A percentile compares a stretch with the other conserved stretches of the same genome.
Conservation (phyloP, 768 basidiomycete species). For the Candolleomyces efflorescens region DNA sequence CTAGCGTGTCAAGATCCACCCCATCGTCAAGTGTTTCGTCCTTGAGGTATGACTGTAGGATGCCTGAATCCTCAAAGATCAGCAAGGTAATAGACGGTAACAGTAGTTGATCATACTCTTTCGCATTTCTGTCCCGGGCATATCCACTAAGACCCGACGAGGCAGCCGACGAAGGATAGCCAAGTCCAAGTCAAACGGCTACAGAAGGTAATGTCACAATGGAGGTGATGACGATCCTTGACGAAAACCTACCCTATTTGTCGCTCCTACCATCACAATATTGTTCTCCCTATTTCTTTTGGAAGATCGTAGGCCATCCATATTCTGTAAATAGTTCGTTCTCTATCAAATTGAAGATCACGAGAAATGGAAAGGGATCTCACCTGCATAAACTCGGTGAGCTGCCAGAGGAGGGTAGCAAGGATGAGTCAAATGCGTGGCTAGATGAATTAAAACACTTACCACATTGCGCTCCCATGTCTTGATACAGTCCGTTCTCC, state of each 20-base stretch:
- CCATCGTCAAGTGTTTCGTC: constrained; percentile 7
- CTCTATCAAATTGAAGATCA: too few relatives aligned
- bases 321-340: constrained; percentile 4
- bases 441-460: too few relatives aligned
- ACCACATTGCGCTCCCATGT: constrained; percentile 6
- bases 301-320: constrained; percentile 16
- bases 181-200: constrained; percentile 14
- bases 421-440: too few relatives aligned
- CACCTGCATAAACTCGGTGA: constrained; percentile 13
- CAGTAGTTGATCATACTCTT: not conserved
- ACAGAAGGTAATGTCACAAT: not conserved
- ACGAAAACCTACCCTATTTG: constrained; percentile 13
- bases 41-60: not conserved
- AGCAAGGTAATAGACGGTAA: not conserved
- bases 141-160: constrained; percentile 7
- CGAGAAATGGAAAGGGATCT: not conserved
- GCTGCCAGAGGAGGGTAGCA: not conserved
- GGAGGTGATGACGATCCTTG: not conserved
- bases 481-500: constrained; percentile 1
- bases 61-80: not conserved
- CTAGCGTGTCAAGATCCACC: constrained; percentile 6
- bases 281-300: constrained; percentile 12
- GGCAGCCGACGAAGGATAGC: constrained; percentile 15
- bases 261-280: constrained; percentile 15
- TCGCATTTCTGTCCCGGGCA: constrained; percentile 5